Percentiles rank a stretch among this genome's conserved stretches.
Conservation (phyloP, 805 yeast genomes). For the Pichia occidentalis region DNA sequence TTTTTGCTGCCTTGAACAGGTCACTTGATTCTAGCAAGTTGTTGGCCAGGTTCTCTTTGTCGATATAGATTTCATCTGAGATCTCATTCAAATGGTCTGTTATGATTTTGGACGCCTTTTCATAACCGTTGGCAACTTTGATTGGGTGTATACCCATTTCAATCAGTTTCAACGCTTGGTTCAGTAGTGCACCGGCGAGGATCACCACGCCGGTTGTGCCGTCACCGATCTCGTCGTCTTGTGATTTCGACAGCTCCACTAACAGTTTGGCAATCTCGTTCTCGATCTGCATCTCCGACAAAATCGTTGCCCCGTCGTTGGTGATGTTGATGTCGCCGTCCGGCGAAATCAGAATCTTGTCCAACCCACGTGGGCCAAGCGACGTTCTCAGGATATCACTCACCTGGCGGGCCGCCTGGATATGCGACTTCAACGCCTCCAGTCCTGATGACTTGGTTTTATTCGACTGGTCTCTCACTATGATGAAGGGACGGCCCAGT, state of each 20-base stretch:
- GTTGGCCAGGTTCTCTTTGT: conserved; percentile 25
- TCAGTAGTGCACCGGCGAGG: conserved; percentile 86
- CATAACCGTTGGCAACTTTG: conserved; percentile 94
- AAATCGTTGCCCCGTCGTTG: conserved; percentile 96
- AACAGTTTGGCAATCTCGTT: conserved; percentile 92
- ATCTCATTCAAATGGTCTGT: conserved; percentile 64
- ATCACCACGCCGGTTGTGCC: conserved; percentile 99
- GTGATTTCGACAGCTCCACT: conserved; percentile 89
- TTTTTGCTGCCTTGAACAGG: conserved; percentile 84
- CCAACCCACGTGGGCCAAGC: conserved; percentile 97
- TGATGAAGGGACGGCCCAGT: conserved; percentile 97
- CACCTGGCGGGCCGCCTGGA: conserved; percentile 90
- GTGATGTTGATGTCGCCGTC: conserved; percentile 98
- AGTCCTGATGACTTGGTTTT: conserved; percentile 60
- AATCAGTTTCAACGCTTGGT: conserved; percentile 88
- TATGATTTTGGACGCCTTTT: conserved; percentile 93
- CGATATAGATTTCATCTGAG: conserved; percentile 35
- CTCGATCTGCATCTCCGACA: conserved; percentile 92
- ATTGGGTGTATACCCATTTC: conserved; percentile 98
- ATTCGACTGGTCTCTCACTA: conserved; percentile 71
- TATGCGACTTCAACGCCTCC: conserved; percentile 82
- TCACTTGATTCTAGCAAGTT: conserved; percentile 37
- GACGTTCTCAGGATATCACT: conserved; percentile 89
- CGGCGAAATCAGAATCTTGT: conserved; percentile 87
- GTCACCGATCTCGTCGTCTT: conserved; percentile 97